Percentiles rank a stretch among this genome's conserved stretches.
Evolutionary conservation across 352 stramenopile species (phyloP).

Genomic region (Globisporangium yorkense): DNA sequence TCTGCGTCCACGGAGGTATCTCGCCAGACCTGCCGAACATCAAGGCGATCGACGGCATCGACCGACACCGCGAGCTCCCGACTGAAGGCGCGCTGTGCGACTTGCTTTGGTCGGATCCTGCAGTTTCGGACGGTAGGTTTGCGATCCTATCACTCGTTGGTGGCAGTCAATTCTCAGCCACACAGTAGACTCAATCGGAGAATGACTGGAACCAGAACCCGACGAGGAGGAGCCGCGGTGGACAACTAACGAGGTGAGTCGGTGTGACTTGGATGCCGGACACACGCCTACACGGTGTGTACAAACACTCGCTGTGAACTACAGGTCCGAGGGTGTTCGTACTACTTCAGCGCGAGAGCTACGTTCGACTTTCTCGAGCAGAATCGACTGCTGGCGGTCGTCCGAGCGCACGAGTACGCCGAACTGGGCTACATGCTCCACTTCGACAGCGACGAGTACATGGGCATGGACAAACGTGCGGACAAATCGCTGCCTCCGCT

Average conservation of each 20-base stretch:
- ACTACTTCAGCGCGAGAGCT: conserved; percentile 84
- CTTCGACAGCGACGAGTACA: conserved; percentile 40
- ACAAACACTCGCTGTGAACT: neutral
- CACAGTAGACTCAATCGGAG: neutral
- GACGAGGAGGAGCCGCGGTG: conserved; percentile 14
- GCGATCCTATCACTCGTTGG: neutral
- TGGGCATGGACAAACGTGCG: conserved; percentile 33
- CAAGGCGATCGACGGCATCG: conserved; percentile 46
- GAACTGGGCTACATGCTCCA: conserved; percentile 63
- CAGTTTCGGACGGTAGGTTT: conserved; percentile 13
- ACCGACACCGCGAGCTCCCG: conserved; percentile 58
- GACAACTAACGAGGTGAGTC: conserved; percentile 24
- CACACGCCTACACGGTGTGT: too few species aligned
- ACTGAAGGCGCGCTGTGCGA: conserved; percentile 62
- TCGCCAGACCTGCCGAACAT: conserved; percentile 51
- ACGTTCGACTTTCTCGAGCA: conserved; percentile 60
- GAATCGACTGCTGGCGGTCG: conserved; percentile 63
- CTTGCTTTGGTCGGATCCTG: conserved; percentile 67
- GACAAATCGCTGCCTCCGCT: conserved; percentile 61
- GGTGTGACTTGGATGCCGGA: neutral
- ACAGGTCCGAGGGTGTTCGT: conserved; percentile 71
- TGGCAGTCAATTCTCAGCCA: neutral
- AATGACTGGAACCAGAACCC: conserved; percentile 1
- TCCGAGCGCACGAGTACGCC: conserved; percentile 83
- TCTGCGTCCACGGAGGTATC: conserved; percentile 70